Evolutionary conservation across 768 basidiomycete genomes (phyloP).

Genomic region (Termitomyces sp.): DNA sequence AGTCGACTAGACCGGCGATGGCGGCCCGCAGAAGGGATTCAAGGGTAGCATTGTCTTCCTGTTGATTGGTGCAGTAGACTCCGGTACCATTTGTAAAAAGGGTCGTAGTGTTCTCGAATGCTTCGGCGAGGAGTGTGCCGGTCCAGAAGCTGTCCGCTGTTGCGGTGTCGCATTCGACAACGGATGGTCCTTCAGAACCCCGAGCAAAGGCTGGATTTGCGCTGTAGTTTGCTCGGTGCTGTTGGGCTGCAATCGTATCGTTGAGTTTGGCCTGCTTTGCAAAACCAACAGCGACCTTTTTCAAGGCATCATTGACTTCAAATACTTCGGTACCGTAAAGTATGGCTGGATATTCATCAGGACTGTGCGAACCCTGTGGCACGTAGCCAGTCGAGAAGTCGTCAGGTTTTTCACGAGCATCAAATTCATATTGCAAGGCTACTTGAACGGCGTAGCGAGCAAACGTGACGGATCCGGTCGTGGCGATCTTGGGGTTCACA

Average conservation of each 20-base stretch:
- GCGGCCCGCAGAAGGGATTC: conserved; percentile 10
- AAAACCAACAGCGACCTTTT: conserved; percentile 3
- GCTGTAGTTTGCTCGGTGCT: conserved; percentile 2
- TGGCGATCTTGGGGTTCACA: conserved; percentile 9
- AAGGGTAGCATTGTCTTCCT: conserved; percentile 11
- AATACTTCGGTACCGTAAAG: conserved; percentile 10
- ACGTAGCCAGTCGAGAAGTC: conserved; percentile 10
- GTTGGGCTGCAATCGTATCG: conserved; percentile 1
- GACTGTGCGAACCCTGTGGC: conserved; percentile 8
- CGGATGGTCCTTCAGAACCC: conserved; percentile 4
- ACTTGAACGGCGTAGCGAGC: conserved; percentile 12
- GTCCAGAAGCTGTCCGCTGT: conserved; percentile 8
- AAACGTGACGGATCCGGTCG: conserved; percentile 10
- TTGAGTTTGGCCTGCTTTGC: conserved; percentile 6
- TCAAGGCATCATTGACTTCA: conserved; percentile 9
- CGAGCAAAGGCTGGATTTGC: background rate
- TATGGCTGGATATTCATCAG: conserved; percentile 3
- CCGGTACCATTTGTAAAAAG: conserved; percentile 11
- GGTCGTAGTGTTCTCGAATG: conserved; percentile 8
- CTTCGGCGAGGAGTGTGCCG: conserved; percentile 8
- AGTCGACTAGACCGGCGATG: conserved; percentile 6
- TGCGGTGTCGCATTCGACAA: conserved; percentile 11
- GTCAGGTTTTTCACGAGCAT: conserved; percentile 10
- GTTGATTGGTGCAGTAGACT: conserved; percentile 10
- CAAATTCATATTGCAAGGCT: conserved; percentile 10